Evolutionary conservation across 2,329 filamentous ascomycete genomes (phyloP).

Genomic region (Penicillium frequentans): DNA sequence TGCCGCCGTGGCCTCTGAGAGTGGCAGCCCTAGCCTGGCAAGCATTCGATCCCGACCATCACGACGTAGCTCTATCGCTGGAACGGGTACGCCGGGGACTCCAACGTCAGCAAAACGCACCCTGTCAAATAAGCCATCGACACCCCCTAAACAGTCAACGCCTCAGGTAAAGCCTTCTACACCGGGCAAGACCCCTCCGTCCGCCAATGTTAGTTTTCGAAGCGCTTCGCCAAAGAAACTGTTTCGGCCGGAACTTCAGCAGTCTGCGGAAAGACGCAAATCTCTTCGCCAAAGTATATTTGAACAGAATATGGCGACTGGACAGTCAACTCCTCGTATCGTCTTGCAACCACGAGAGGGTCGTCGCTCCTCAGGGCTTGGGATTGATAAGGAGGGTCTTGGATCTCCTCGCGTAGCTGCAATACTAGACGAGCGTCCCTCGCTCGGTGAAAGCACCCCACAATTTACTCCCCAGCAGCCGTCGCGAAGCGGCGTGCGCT

Average conservation of each 20-base stretch:
- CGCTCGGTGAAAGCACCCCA: conserved; percentile 66
- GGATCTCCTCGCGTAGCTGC: conserved; percentile 74
- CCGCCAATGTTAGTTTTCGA: conserved; percentile 47
- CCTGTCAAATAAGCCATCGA: conserved; percentile 39
- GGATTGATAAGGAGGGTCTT: conserved; percentile 68
- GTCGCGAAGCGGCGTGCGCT: conserved; percentile 55
- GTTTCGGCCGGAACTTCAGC: conserved; percentile 44
- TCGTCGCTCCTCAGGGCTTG: conserved; percentile 64
- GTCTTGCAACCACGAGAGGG: conserved; percentile 60
- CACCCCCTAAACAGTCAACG: conserved; percentile 44
- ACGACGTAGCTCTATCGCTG: conserved; percentile 47
- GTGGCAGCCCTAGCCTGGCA: conserved; percentile 57
- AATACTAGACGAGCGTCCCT: conserved; percentile 68
- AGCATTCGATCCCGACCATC: conserved; percentile 51
- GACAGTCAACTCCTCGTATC: conserved; percentile 62
- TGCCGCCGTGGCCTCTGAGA: conserved; percentile 47
- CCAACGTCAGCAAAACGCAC: conserved; percentile 44
- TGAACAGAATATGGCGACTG: conserved; percentile 54
- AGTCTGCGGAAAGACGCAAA: conserved; percentile 38
- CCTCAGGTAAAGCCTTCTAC: conserved; percentile 49
- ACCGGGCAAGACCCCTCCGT: conserved; percentile 52
- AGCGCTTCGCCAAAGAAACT: conserved; percentile 53
- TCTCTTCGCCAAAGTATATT: conserved; percentile 51
- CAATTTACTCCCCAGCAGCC: conserved; percentile 60
- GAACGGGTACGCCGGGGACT: conserved; percentile 48